Evolutionary conservation across 1,139 yeast species (phyloP).

Genomic region (Geotrichum australiense): DNA sequence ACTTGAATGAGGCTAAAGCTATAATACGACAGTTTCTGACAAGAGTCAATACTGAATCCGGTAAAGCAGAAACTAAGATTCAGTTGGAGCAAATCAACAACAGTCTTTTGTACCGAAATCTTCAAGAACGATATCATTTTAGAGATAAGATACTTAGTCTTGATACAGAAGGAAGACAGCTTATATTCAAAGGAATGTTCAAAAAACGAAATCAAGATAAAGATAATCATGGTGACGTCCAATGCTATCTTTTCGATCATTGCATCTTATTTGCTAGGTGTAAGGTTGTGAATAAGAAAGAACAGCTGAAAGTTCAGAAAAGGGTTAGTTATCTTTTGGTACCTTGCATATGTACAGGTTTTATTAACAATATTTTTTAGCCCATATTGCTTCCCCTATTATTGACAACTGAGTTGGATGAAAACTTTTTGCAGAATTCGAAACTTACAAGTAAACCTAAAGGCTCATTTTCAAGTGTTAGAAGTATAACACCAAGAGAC

Average conservation of each 20-base stretch:
- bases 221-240: conserved; percentile 64
- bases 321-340: conserved; percentile 23
- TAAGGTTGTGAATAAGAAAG: conserved; percentile 82
- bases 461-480: conserved; percentile 27
- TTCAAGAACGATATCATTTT: conserved; percentile 55
- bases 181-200: conserved; percentile 70
- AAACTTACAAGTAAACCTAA: conserved; percentile 29
- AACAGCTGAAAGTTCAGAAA: conserved; percentile 84
- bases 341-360: neutral
- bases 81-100: conserved; percentile 81
- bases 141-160: conserved; percentile 39
- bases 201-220: conserved; percentile 73
- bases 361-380: conserved; percentile 17
- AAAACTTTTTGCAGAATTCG: conserved; percentile 30
- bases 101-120: conserved; percentile 51
- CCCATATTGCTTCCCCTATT: conserved; percentile 87
- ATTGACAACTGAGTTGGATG: conserved; percentile 70
- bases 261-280: conserved; percentile 78
- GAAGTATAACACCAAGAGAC: conserved; percentile 8
- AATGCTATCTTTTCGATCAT: conserved; percentile 80
- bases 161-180: conserved; percentile 70
- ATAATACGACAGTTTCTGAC: conserved; percentile 69
- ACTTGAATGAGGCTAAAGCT: conserved; percentile 65
- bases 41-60: conserved; percentile 82
- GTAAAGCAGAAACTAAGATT: conserved; percentile 89